These are phyloP conservation scores for Eucalyptus decipiens DNA, from an alignment of 345 rosid genomes.

Conservation along the genomic window DNA sequence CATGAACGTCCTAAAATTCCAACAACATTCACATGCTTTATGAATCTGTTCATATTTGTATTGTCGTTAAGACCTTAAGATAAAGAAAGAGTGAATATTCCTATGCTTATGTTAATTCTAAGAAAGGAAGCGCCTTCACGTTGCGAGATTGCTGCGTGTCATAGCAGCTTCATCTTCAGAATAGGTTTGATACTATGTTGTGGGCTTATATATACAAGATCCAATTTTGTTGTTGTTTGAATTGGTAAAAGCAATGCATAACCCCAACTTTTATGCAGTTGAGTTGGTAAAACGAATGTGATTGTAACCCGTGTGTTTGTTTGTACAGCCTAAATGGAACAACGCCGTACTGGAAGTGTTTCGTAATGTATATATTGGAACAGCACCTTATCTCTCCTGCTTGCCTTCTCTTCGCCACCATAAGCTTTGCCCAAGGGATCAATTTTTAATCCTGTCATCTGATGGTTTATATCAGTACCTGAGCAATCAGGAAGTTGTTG, in stretches of 20 bases:
- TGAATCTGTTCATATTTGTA: background rate
- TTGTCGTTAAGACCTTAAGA: background rate
- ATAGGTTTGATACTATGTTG: background rate
- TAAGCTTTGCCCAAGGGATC: conserved; percentile 70
- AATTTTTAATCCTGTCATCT: conserved; percentile 84
- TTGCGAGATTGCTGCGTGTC: background rate
- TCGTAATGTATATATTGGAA: conserved; percentile 79
- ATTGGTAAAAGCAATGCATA: background rate
- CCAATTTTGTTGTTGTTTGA: background rate
- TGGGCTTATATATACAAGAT: background rate
- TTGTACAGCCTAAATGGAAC: conserved; percentile 73
- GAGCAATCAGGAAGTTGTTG: conserved; percentile 86
- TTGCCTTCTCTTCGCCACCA: conserved; percentile 81
- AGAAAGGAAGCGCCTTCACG: background rate
- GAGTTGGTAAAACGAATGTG: background rate
- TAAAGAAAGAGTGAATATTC: background rate
- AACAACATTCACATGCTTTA: background rate
- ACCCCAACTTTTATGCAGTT: background rate
- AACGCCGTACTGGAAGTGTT: conserved; percentile 79
- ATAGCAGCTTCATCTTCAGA: background rate
- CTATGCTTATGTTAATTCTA: background rate
- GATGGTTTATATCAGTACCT: conserved; percentile 96
- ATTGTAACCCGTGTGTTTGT: background rate
- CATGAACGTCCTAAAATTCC: background rate
- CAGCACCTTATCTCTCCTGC: conserved; percentile 79